Conservation (phyloP, 2,329 filamentous ascomycete species). For the Xylariaceae sp. region DNA sequence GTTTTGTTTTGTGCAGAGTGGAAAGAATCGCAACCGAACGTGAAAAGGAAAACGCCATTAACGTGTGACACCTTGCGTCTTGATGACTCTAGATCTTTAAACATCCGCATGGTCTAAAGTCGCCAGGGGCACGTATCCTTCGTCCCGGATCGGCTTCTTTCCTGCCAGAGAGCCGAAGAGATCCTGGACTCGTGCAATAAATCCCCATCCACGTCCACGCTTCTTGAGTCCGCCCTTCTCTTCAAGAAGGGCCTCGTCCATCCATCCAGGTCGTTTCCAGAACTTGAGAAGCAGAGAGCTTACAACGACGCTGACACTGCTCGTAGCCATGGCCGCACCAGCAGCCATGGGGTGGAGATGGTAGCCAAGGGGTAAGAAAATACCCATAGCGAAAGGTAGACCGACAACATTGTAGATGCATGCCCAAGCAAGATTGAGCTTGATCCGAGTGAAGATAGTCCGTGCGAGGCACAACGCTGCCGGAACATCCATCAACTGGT, state of each 20-base stretch:
- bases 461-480: slow-evolving; percentile 75
- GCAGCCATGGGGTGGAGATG: slow-evolving; percentile 92
- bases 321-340: slow-evolving; percentile 87
- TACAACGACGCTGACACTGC: slow-evolving; percentile 82
- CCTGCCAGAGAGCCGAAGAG: slow-evolving; percentile 35
- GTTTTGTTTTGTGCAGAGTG: neutral
- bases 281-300: slow-evolving; percentile 79
- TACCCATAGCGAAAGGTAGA: slow-evolving; percentile 91
- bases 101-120: slow-evolving; percentile 40
- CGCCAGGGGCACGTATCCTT: slow-evolving; percentile 56
- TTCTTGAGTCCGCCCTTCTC: slow-evolving; percentile 45
- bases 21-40: neutral
- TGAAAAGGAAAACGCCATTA: neutral
- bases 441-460: slow-evolving; percentile 86
- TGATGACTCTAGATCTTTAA: slow-evolving; percentile 9
- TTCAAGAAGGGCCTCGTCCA: slow-evolving; percentile 65
- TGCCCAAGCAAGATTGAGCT: slow-evolving; percentile 87
- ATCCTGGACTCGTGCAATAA: slow-evolving; percentile 41
- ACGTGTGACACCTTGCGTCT: neutral
- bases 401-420: slow-evolving; percentile 90
- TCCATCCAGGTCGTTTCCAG: slow-evolving; percentile 81
- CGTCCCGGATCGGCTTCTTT: slow-evolving; percentile 37
- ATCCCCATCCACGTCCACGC: slow-evolving; percentile 40
- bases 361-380: slow-evolving; percentile 85
- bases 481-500: slow-evolving; percentile 89